Evolutionary conservation across 768 basidiomycete genomes (phyloP), one percentile per base, ranked within the genome.

Genomic region (Rhodotorula kratochvilovae): DNA sequence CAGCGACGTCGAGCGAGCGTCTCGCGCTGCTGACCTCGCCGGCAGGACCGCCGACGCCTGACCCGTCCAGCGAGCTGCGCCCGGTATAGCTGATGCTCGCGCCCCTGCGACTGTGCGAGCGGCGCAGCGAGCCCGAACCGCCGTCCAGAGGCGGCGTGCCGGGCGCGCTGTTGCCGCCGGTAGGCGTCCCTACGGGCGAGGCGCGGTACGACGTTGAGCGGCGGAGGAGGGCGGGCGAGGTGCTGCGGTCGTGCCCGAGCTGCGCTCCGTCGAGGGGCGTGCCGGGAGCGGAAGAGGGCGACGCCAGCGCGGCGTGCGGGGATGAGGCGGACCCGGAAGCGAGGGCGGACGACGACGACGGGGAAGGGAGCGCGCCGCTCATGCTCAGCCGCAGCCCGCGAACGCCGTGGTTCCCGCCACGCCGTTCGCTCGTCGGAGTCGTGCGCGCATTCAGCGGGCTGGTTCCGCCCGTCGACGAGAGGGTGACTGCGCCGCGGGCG

Each of bases 41-140:
- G 36, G 29, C 31, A 13, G 43, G 12, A 31, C 54, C 42, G 59
- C 59, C 35, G 42, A 60, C 13, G 33, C 39, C 59, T 10, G 19
- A 45, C 23, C 63, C 29, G 33, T 51, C 31, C 33, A 13, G 46
- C 50, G 36, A 39, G 48, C 35, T 42, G 29, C 53, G 2, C 29
- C 54, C 48, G 29, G 61, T 35, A 11, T 66, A 63, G 43, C 51
- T 55, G 16, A 66, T 58, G 33, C 64, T 71, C 35, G 56, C 70
- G 66, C 36, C 61, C 25, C 50, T 54, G 29, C 36, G 61, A 36
- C 23, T 45, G n/a, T 29, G 62, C 36, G n/a, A 29, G 46, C 58
- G 7, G 5, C 42, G 12, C 5, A 12, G n/a, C 6, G 42, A 11
- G 3, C 13, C 25, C 4, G 45, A 13, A 1, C 43, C 27, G 2